Evolutionary conservation across 2,329 filamentous ascomycete species (phyloP), one percentile per base, ranked within the genome.

Genomic region (Fusarium sublunatum): DNA sequence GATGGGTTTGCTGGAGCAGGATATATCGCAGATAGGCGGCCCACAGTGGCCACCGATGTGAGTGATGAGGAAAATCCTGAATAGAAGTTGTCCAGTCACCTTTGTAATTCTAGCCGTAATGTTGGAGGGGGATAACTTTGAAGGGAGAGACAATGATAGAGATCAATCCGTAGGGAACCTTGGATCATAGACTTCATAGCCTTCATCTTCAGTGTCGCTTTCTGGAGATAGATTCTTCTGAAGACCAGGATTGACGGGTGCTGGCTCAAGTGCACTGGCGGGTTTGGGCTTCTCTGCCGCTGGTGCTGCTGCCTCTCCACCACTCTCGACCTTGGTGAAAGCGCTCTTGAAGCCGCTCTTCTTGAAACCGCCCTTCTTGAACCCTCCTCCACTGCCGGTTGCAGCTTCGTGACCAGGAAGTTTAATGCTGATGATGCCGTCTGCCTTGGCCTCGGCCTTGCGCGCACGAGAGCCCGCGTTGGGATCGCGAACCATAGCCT

Each of bases 321-420:
- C 60, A 71, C 53, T 53, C 75, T 81, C 82, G 2, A 82, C 82
- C 2, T 85, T 78, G 5, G 84, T 83, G 78, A 93, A 91, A 2
- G 90, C 90, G 69, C 88, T 90, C 77, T 92, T 93, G 75, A 93
- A 93, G 0, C 91, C 91, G 2, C 89, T 88, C 72, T 94, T 95
- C 77, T 93, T 93, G 72, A 93, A 93, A 0, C 87, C 88, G 1
- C 85, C 85, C 70, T 88, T 90, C 71, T 88, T 91, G 67, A 89
- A 87, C 0, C 86, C 84, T 0, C 78, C 77, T 35, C 74, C 70
- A 3, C 74, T 65, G 15, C 76, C 77, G 2, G 74, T 73, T 15
- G 19, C 60, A 42, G 48, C 51, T 29, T 75, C 75, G 39, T 76
- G 72, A 1, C 60, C 80, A 5, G 71, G 81, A 4, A 89, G 73